Evolutionary conservation across 1,284 basidiomycete species (phyloP).

Genomic region (Puccinia polysora): DNA sequence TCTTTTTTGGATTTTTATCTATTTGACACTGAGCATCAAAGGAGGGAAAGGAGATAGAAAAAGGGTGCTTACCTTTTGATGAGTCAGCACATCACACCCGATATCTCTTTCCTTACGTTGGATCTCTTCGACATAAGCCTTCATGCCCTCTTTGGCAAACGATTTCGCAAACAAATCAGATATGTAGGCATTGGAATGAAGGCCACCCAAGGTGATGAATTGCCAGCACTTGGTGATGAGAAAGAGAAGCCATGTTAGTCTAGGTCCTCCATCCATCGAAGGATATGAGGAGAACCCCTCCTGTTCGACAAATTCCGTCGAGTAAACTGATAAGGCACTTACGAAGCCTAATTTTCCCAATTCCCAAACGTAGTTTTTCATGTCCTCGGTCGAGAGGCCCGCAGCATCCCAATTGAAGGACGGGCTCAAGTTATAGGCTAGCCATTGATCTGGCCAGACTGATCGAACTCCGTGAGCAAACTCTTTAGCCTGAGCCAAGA

Average conservation of each 20-base stretch:
- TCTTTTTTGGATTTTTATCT: too few species aligned
- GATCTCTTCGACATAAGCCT: slow-evolving; percentile 76
- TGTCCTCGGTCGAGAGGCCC: slow-evolving; percentile 66
- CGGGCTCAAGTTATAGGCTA: slow-evolving; percentile 91
- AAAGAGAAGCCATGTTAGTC: too few species aligned
- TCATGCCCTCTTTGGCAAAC: slow-evolving; percentile 68
- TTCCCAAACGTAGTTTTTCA: slow-evolving; percentile 86
- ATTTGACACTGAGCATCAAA: too few species aligned
- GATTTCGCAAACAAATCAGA: slow-evolving; percentile 60
- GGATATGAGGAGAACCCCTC: too few species aligned
- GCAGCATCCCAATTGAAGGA: slow-evolving; percentile 87
- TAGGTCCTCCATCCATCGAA: too few species aligned
- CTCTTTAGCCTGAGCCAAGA: slow-evolving; percentile 70
- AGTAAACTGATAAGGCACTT: slow-evolving; percentile 46
- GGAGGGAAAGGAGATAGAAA: background rate
- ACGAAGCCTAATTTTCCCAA: slow-evolving; percentile 77
- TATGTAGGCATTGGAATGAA: slow-evolving; percentile 76
- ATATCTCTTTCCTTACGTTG: slow-evolving; percentile 84
- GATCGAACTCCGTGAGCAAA: slow-evolving; percentile 73
- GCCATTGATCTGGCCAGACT: slow-evolving; percentile 64
- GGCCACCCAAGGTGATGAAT: slow-evolving; percentile 76
- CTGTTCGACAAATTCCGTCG: too few species aligned
- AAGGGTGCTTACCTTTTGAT: slow-evolving; percentile 50
- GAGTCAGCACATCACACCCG: slow-evolving; percentile 56
- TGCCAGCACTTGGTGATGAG: slow-evolving; percentile 70